Conservation (phyloP, 106 monocot genomes). For the Dioscorea zingiberensis region DNA sequence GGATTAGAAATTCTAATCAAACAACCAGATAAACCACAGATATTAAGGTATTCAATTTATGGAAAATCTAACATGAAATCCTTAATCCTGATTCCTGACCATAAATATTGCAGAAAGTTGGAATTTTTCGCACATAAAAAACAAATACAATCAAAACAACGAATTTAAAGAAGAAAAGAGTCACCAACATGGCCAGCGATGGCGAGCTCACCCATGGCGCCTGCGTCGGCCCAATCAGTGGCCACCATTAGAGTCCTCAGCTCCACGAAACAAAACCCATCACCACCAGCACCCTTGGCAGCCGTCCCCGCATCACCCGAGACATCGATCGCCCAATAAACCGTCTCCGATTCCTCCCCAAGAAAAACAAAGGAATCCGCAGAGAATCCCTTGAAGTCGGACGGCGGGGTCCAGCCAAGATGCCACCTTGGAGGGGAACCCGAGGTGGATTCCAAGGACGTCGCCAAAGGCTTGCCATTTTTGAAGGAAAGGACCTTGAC, state of each 20-base stretch:
- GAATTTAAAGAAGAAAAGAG: too few relatives aligned
- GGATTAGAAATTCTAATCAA: too few relatives aligned
- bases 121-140: too few relatives aligned
- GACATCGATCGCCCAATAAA: constrained; percentile 71
- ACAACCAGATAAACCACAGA: too few relatives aligned
- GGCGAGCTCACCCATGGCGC: constrained; percentile 63
- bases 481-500: constrained; percentile 54
- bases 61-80: too few relatives aligned
- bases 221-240: constrained; percentile 66
- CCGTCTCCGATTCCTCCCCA: constrained; percentile 27
- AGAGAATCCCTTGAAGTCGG: constrained; percentile 25
- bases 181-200: constrained; percentile 71
- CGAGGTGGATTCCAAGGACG: constrained; percentile 13
- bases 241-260: constrained; percentile 93
- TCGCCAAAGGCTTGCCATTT: constrained; percentile 62
- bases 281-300: constrained; percentile 11
- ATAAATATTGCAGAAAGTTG: too few relatives aligned
- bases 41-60: too few relatives aligned
- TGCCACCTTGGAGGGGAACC: constrained; percentile 38
- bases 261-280: constrained; percentile 59
- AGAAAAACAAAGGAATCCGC: constrained; percentile 62
- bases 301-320: constrained; percentile 3
- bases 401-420: constrained; percentile 44
- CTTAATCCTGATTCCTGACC: too few relatives aligned
- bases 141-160: background rate